A percentile compares a stretch with the other conserved stretches of the same genome.
These are phyloP conservation scores for Filosporella fistucella DNA, from an alignment of 495 filamentous ascomycete species.

Conservation along the genomic window DNA sequence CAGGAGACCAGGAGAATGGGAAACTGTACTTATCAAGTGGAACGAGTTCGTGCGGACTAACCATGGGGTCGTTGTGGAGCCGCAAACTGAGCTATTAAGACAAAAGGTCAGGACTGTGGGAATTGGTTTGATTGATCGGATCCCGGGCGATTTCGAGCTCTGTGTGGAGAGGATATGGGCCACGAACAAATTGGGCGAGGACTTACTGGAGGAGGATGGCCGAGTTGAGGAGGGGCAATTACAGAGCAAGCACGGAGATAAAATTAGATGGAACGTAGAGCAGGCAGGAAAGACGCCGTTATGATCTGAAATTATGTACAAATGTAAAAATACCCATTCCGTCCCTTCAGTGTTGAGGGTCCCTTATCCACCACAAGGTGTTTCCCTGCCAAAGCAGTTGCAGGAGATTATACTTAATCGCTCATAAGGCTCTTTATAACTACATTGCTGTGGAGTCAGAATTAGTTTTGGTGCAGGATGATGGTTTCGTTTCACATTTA, in stretches of 20 bases:
- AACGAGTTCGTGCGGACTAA: constrained; percentile 94
- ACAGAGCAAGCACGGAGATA: constrained; percentile 41
- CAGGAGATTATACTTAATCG: no score
- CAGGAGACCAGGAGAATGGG: constrained; percentile 79
- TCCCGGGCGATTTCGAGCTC: constrained; percentile 82
- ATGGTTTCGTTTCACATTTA: no score
- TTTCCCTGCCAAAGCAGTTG: no score
- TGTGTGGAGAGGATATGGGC: constrained; percentile 84
- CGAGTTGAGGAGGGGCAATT: constrained; percentile 26
- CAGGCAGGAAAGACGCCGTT: not conserved
- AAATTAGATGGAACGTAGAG: constrained; percentile 37
- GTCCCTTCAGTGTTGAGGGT: no score
- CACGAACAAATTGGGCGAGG: constrained; percentile 49
- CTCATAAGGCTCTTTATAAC: no score
- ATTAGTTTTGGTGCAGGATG: no score
- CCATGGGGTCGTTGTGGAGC: constrained; percentile 83
- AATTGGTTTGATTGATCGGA: constrained; percentile 81
- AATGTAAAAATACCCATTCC: no score
- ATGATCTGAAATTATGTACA: not conserved
- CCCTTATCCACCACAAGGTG: no score
- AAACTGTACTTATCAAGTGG: constrained; percentile 85
- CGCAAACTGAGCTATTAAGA: constrained; percentile 79
- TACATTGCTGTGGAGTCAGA: no score
- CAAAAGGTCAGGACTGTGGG: constrained; percentile 82
- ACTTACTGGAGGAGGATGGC: constrained; percentile 28